phyloP scores from a whole-genome alignment of 306 rosid genomes.

The Biancaea sappan region DNA sequence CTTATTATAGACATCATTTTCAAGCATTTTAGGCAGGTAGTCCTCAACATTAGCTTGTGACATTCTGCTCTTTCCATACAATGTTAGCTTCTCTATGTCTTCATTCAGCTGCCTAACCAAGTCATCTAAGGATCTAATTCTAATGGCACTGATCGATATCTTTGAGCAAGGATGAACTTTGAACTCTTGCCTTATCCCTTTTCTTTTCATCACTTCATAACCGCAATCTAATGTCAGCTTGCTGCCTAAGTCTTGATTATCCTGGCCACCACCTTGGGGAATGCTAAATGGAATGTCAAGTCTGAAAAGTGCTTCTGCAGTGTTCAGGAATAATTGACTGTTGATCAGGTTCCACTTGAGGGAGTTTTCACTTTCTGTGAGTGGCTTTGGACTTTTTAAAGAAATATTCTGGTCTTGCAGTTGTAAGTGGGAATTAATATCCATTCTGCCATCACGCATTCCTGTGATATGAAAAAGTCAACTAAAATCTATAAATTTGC shows the following conservation, averaged over 20 bases:
- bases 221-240: slow-evolving; percentile 72
- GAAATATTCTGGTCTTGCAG: slow-evolving; percentile 18
- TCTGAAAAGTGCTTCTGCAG: slow-evolving; percentile 86
- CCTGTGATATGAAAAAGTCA: slow-evolving; percentile 34
- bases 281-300: slow-evolving; percentile 60
- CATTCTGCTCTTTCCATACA: slow-evolving; percentile 60
- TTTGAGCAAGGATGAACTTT: slow-evolving; percentile 51
- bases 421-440: neutral
- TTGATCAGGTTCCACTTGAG: slow-evolving; percentile 71
- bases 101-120: slow-evolving; percentile 59
- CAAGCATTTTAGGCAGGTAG: slow-evolving; percentile 76
- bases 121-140: slow-evolving; percentile 55
- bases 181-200: slow-evolving; percentile 75
- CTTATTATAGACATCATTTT: slow-evolving; percentile 58
- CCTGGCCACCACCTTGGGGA: slow-evolving; percentile 44
- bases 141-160: slow-evolving; percentile 39
- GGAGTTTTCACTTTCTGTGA: slow-evolving; percentile 48
- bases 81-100: slow-evolving; percentile 63
- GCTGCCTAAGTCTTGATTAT: slow-evolving; percentile 45
- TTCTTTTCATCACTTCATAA: slow-evolving; percentile 86
- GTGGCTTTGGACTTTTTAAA: slow-evolving; percentile 29
- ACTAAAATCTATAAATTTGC: neutral
- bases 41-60: slow-evolving; percentile 49
- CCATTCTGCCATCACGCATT: slow-evolving; percentile 34
- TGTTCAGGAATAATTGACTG: slow-evolving; percentile 76